Evolutionary conservation across 2,329 filamentous ascomycete species (phyloP), one percentile per base, ranked within the genome.

Genomic region (Diplodia mutila): DNA sequence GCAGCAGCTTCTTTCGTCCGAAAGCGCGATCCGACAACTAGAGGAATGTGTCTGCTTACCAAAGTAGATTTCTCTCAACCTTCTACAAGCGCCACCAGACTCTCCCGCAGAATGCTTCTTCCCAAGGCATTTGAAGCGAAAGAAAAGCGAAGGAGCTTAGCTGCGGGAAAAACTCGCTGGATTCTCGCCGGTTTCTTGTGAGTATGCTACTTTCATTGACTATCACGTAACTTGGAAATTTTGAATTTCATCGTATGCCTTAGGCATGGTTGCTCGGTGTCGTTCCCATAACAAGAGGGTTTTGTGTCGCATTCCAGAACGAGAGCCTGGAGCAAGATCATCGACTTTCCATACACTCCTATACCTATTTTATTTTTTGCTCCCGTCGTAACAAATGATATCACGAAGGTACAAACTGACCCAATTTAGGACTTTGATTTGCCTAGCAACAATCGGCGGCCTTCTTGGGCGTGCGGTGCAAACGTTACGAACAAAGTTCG

Each of bases 1-100:
- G 73, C 73, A 1, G 66, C 72, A 0, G 67, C 69, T 9, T 71
- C 71, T 0, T 74, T 74, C 27, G 48, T 75, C n/a, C 11, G 59
- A 14, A 34, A 55, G 2, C n/a, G 37, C 12, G 70, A 71, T 65
- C 12, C 29, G 9, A 49, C 34, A 16, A 55, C 37, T 2, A 46
- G 46, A 21, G 37, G 37, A 8, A 23, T 65, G 51, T 65, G 63
- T 27, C 39, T 65, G 6, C 16, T 48, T 39, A 23, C 57, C 9
- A n/a, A 29, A 14, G 14, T 4, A 48, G 66, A 65, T 52, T 39
- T 42, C 29, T 32, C 39, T 12, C 23, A 49, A 11, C 25, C 18
- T 34, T 29, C 7, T 23, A 18, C 16, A 21, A 49, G 11, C 6
- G n/a, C 14, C 16, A n/a, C 21, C 3, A 23, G 25, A 21, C 23